These are phyloP conservation scores for Trichoderma arundinaceum DNA, from an alignment of 2,329 filamentous ascomycete genomes.

Conservation along the genomic window DNA sequence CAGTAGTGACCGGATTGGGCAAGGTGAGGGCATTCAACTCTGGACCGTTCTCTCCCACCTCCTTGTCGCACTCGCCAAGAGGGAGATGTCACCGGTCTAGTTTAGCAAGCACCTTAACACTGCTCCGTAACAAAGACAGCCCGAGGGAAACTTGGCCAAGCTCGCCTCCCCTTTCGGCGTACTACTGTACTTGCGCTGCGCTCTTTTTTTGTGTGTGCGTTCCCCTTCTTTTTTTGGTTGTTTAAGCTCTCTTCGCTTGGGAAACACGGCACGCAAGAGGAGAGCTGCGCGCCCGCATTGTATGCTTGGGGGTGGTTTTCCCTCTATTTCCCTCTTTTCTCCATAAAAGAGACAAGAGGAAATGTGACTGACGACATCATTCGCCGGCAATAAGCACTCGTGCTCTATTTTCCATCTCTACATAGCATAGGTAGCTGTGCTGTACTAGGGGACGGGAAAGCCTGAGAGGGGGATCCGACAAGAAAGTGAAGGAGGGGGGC, in stretches of 20 bases:
- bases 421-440: conserved; percentile 1
- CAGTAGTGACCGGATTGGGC: conserved; percentile 21
- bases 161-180: conserved; percentile 5
- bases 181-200: not conserved
- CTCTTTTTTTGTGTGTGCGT: conserved; percentile 2
- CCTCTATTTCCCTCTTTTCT: no score
- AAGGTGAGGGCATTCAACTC: conserved; percentile 22
- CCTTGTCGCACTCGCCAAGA: conserved; percentile 18
- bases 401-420: not conserved
- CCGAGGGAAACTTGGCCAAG: not conserved
- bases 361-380: no score
- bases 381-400: no score
- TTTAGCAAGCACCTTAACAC: conserved; percentile 6
- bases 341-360: no score
- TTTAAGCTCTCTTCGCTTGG: conserved; percentile 25
- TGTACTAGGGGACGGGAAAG: conserved; percentile 1
- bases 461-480: conserved; percentile 7
- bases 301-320: not conserved
- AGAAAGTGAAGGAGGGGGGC: not conserved
- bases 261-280: conserved; percentile 13
- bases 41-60: not conserved
- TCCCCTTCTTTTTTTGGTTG: not conserved
- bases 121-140: conserved; percentile 6
- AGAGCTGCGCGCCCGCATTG: conserved; percentile 1
- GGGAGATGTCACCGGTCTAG: conserved; percentile 26